Evolutionary conservation across 116 monocot genomes (phyloP).

Genomic region (Cymodocea nodosa): DNA sequence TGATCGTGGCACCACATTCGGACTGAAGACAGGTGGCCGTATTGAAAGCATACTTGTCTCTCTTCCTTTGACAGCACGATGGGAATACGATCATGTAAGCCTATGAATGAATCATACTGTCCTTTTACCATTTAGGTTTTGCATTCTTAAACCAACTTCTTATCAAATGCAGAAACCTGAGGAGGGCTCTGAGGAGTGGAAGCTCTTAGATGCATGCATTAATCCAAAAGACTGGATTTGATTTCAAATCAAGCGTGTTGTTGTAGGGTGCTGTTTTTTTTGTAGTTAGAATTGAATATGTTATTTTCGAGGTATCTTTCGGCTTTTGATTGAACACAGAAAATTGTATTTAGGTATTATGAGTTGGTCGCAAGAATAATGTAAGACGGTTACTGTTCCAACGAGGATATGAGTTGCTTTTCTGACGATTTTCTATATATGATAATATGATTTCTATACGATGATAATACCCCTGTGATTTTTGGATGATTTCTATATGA

Average conservation of each 20-base stretch:
- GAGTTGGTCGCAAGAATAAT: no score
- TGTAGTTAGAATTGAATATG: no score
- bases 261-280: no score
- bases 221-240: constrained; percentile 95
- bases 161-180: constrained; percentile 48
- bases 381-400: no score
- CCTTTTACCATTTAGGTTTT: neutral
- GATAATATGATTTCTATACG: no score
- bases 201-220: constrained; percentile 93
- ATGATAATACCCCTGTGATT: no score
- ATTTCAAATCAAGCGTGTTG: neutral
- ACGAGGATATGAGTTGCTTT: no score
- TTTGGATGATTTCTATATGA: no score
- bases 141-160: neutral
- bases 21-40: constrained; percentile 88
- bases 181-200: constrained; percentile 97
- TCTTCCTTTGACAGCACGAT: constrained; percentile 85
- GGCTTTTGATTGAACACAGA: no score
- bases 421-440: no score
- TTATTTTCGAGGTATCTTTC: no score
- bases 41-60: constrained; percentile 99
- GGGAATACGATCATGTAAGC: constrained; percentile 95
- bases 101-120: neutral
- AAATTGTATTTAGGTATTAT: no score
- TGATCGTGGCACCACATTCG: constrained; percentile 99